Evolutionary conservation across 1,139 yeast species (phyloP), one percentile per base, ranked within the genome.

Genomic region (Protomyces macrosporus): DNA sequence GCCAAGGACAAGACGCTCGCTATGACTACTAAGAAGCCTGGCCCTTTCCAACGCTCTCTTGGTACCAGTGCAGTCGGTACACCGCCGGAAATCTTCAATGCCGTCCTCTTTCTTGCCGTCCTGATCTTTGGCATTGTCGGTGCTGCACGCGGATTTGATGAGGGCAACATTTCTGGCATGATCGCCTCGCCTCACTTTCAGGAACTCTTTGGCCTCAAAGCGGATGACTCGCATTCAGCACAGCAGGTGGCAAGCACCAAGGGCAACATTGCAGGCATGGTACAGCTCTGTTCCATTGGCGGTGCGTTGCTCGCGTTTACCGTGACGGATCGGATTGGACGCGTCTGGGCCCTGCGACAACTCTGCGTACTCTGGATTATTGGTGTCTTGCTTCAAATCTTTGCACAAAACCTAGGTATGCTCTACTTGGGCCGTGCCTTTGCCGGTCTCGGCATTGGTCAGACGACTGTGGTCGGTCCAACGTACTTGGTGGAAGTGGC

Each of bases 101-200:
- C 53, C 23, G 45, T 35, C n/a, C 62, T 58, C 45, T 42, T 58
- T 36, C 34, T 58, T 48, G 62, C 55, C 9, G 79, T 83, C 10
- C 74, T 81, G 56, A 79, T 82, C 3, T 84, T 83, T 73, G 87
- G 87, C 54, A 71, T 83, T 34, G 73, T 82, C 63, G 88, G 88
- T 10, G 78, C 83, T 34, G 84, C 85, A 9, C 75, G 87, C 72
- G 88, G 88, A 14, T 79, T 77, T 63, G 88, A 84, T 72, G 87
- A 84, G 73, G 88, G 87, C 57, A 75, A 75, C 67, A 75, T 75
- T 54, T 72, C 82, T n/a, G 84, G 84, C 7, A 73, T 78, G 63
- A 2, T 75, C 79, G 45, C 78, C 81, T 2, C 83, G 79, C 68
- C 71, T 71, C 2, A 74, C 82, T 1, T 84, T 84, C 71, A 72